phyloP scores from a whole-genome alignment of 768 basidiomycete species.

The Leccinum rimulosum region DNA sequence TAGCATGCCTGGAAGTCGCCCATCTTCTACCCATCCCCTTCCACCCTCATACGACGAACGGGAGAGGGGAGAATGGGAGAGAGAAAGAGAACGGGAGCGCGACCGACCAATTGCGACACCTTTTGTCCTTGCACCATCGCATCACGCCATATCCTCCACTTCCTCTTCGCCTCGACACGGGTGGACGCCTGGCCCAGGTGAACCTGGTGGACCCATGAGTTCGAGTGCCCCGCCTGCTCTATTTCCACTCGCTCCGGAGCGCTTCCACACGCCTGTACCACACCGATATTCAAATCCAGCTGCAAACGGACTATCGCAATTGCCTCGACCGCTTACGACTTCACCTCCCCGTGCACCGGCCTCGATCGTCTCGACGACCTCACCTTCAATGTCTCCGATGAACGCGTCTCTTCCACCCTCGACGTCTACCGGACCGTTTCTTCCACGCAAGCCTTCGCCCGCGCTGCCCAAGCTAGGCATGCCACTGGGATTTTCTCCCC shows the following conservation, averaged over 20 bases:
- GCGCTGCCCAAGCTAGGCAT: slow-evolving; percentile 29
- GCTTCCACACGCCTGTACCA: slow-evolving; percentile 30
- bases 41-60: slow-evolving; percentile 31
- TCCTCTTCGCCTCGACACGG: slow-evolving; percentile 44
- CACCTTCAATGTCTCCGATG: slow-evolving; percentile 19
- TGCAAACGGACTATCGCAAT: slow-evolving; percentile 22
- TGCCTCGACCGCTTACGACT: slow-evolving; percentile 16
- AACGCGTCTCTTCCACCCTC: slow-evolving; percentile 15
- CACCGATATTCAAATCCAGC: slow-evolving; percentile 26
- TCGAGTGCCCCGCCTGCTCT: slow-evolving; percentile 28
- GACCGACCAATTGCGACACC: slow-evolving; percentile 54
- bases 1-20: slow-evolving; percentile 35
- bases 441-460: slow-evolving; percentile 26
- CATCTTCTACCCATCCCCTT: slow-evolving; percentile 38
- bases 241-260: slow-evolving; percentile 28
- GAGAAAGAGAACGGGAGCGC: slow-evolving; percentile 41
- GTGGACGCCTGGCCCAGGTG: slow-evolving; percentile 29
- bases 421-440: slow-evolving; percentile 19
- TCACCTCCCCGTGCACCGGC: neutral
- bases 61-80: slow-evolving; percentile 25
- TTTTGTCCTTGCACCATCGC: slow-evolving; percentile 51
- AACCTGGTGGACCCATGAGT: slow-evolving; percentile 26
- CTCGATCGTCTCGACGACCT: slow-evolving; percentile 5
- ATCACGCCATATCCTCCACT: slow-evolving; percentile 33
- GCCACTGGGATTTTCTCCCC: slow-evolving; percentile 27